Base-by-base conservation (phyloP, 2,329 filamentous ascomycete species). In the Alternaria panax region DNA sequence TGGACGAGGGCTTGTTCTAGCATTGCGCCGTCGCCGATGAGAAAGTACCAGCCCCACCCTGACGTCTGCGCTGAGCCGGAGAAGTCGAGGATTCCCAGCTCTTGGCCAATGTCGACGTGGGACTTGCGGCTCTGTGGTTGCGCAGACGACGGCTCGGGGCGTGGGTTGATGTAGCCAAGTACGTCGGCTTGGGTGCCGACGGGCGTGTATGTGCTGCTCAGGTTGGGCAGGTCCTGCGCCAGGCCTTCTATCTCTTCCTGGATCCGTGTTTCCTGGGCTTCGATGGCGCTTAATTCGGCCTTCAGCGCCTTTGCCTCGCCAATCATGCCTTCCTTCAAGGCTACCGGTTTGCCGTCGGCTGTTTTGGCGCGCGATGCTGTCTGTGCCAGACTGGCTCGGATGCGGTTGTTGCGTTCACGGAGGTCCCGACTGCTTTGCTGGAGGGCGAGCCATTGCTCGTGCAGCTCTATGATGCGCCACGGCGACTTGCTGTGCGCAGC, bases 1-100 rank as follows among this genome's bases (percentile, higher is more conserved):
- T 94, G 90, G 12, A 98, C 82, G 3, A 99, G 85, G 0, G 95
- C 95, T 75, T 98, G 94, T 80, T 99, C 95, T n/a, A 99, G 86
- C 76, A 95, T 87, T 0, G 93, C 93, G 8, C 89, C 95, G 73
- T 96, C 93, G 74, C 94, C 92, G n/a, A 92, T 83, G 11, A 99
- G 87, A 79, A 93, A 98, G 81, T 99, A 99, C 92, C 93, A 99
- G 1, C 95, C 95, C 94, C 94, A 99, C 36, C 95, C 95, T 4
- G 90, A 92, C 1, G 92, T 89, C n/a, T 86, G 88, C 2, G 90
- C 90, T 5, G 93, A 92, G 59, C 86, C 89, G 5, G 90, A 84
- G 73, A 99, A 97, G 80, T 99, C 94, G 51, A 99, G 83, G n/a
- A 99, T 85, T 32, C 90, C 89, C n/a, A 99, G 86, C 72, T 93